Percentiles rank a stretch among this genome's conserved stretches.
Evolutionary conservation across 192 early-diverging fungal genomes (phyloP).

Genomic region (Backusella morwellensis): DNA sequence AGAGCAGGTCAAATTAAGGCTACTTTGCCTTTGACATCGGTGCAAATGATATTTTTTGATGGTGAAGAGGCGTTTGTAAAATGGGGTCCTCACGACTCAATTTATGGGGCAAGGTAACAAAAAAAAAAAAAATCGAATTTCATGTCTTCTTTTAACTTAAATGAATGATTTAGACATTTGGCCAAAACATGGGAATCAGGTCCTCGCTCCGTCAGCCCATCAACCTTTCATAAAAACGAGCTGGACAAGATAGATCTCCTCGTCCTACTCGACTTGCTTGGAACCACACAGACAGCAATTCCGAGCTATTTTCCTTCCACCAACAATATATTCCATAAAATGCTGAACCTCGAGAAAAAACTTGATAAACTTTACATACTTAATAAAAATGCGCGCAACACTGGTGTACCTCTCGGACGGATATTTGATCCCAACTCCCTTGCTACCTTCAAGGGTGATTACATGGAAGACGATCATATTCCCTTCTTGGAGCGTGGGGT

Average conservation of each 20-base stretch:
- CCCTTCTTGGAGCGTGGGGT: conserved; percentile 84
- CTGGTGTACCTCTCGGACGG: neutral
- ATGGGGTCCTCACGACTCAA: conserved; percentile 79
- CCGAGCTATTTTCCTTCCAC: conserved; percentile 65
- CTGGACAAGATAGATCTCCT: conserved; percentile 32
- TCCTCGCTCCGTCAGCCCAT: neutral
- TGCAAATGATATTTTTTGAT: conserved; percentile 96
- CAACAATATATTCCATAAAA: conserved; percentile 60
- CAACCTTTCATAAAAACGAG: neutral
- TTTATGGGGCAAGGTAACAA: conserved; percentile 73
- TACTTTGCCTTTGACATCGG: conserved; percentile 22
- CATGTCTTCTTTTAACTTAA: neutral
- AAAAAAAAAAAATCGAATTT: neutral
- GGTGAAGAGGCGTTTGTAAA: conserved; percentile 89
- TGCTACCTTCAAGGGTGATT: conserved; percentile 3
- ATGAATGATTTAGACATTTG: conserved; percentile 51
- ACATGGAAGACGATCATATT: conserved; percentile 84
- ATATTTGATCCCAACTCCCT: conserved; percentile 14
- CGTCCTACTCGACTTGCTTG: conserved; percentile 88
- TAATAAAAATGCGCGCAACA: neutral
- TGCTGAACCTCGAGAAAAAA: conserved; percentile 64
- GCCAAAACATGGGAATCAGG: conserved; percentile 72
- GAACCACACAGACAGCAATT: conserved; percentile 55
- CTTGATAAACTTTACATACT: conserved; percentile 34
- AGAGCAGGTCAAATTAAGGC: neutral